Evolutionary conservation across 2,329 filamentous ascomycete species (phyloP), one percentile per base, ranked within the genome.

Genomic region (Fusarium gaditjirri): DNA sequence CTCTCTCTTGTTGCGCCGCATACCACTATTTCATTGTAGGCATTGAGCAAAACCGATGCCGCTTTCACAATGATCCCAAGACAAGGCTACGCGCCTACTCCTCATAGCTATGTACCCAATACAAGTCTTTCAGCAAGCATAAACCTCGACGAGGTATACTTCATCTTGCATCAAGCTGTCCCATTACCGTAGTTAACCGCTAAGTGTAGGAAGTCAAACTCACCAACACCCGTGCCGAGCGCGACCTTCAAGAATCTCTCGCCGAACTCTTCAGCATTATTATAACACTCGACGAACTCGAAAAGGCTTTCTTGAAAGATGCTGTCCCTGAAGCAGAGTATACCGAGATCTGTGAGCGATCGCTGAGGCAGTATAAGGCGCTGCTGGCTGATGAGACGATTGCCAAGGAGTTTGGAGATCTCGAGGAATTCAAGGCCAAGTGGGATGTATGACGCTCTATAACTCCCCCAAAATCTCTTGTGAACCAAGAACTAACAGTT

Each of bases 261-360:
- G 96, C 95, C 61, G 96, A 99, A 83, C 91, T 99, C 29, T 99
- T 98, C 83, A 97, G 95, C 83, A 98, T 99, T 74, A 95, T 99
- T 41, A 89, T 98, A 69, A 98, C 96, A 0, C 86, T 99, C 6
- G 96, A 99, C 80, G 94, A 97, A 72, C 89, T 99, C 4, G 96
- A 99, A 79, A 97, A 97, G 81, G 97, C 95, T 1, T 99, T 97
- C 79, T 89, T 99, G 42, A 97, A 97, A 79, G 96, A 99, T 86
- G 95, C 94, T 27, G 92, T 99, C 55, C 90, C 93, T 10, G 96
- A 98, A 82, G 87, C 88, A 57, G 95, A 98, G 78, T 99, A 99
- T 81, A 97, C 95, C 3, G 96, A 98, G 79, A 97, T 96, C 73
- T 99, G 97, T 86, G 93, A 95, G 79, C 90, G 96, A 42, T 89